These are phyloP conservation scores for Spinacia oleracea DNA, from an alignment of 179 eudicot genomes.

Conservation along the genomic window DNA sequence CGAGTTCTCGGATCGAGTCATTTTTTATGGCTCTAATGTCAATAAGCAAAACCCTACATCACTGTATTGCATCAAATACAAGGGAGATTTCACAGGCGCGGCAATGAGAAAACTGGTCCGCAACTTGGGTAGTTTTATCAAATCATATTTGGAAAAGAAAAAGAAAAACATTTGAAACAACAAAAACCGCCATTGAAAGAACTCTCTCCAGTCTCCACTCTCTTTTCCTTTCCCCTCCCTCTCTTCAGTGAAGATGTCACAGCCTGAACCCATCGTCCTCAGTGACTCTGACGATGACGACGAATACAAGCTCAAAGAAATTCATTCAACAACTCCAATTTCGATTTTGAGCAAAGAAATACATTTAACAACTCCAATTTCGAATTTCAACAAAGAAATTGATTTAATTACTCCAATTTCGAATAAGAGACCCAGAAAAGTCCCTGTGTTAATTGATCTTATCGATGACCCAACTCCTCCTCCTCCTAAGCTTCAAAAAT, in stretches of 20 bases:
- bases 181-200: neutral
- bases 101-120: too few species aligned
- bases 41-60: too few species aligned
- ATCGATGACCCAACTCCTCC: conserved; percentile 45
- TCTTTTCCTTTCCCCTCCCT: neutral
- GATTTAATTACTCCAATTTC: neutral
- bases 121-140: too few species aligned
- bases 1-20: too few species aligned
- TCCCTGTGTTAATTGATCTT: neutral
- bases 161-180: too few species aligned
- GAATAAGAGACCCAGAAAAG: neutral
- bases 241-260: neutral
- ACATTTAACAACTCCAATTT: neutral
- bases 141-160: too few species aligned
- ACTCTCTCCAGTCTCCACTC: neutral
- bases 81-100: too few species aligned
- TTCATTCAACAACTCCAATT: neutral
- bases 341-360: neutral
- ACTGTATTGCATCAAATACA: too few species aligned
- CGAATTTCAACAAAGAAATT: neutral
- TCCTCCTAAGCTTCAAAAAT: conserved; percentile 14
- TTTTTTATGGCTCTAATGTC: too few species aligned
- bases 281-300: neutral
- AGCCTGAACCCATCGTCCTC: too few species aligned
- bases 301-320: neutral